Conservation (phyloP, 2,329 filamentous ascomycete species). For the Verticillium isaacii region DNA sequence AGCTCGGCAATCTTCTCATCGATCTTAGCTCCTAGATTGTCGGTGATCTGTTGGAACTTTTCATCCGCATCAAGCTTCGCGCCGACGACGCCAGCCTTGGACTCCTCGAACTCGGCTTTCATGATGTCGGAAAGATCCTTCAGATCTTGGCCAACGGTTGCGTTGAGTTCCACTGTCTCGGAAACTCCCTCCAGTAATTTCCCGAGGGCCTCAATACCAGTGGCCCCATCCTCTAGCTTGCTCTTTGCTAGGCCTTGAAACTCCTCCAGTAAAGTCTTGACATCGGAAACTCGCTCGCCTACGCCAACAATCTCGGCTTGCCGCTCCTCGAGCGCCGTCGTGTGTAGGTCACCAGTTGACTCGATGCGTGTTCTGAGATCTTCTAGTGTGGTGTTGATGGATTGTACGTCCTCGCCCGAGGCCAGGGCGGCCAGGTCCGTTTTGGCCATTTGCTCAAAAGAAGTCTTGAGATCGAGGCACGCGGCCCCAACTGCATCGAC, state of each 20-base stretch:
- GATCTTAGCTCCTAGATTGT: conserved; percentile 49
- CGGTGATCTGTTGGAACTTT: conserved; percentile 59
- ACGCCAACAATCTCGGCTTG: conserved; percentile 79
- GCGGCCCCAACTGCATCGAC: conserved; percentile 76
- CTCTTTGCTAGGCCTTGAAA: conserved; percentile 72
- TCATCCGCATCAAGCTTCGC: conserved; percentile 81
- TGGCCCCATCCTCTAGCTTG: conserved; percentile 71
- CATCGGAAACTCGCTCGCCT: conserved; percentile 70
- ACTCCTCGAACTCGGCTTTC: conserved; percentile 82
- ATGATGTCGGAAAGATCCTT: conserved; percentile 71
- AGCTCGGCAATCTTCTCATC: conserved; percentile 70
- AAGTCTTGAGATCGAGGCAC: conserved; percentile 78
- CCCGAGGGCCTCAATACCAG: conserved; percentile 67
- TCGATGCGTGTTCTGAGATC: conserved; percentile 59
- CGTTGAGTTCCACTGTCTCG: conserved; percentile 56
- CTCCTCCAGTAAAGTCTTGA: conserved; percentile 72
- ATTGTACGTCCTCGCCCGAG: conserved; percentile 71
- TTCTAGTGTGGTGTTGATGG: conserved; percentile 61
- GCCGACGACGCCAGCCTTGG: conserved; percentile 72
- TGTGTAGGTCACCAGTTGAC: conserved; percentile 65
- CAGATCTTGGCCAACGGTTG: conserved; percentile 55
- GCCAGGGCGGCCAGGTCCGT: conserved; percentile 68
- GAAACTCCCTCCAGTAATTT: conserved; percentile 64
- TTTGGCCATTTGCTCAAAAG: conserved; percentile 67
- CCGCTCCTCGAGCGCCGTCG: conserved; percentile 76